phyloP scores from a whole-genome alignment of 768 basidiomycete species.

The Collybia sordida region DNA sequence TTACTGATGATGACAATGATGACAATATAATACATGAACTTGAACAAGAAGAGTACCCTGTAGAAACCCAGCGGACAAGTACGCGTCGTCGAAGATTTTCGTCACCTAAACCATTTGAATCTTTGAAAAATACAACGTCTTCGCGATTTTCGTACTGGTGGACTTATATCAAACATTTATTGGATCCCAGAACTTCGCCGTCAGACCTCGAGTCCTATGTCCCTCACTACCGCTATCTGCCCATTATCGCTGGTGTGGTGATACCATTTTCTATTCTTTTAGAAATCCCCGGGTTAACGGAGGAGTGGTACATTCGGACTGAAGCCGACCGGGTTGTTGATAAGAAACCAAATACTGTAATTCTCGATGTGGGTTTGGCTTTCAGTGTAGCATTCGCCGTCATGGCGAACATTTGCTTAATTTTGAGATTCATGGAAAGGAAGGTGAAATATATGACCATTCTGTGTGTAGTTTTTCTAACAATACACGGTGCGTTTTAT shows the following conservation, averaged over 20 bases:
- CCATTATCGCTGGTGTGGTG: conserved; percentile 65
- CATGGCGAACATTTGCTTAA: conserved; percentile 65
- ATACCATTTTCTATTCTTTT: conserved; percentile 81
- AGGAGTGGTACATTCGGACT: conserved; percentile 70
- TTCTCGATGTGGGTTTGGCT: conserved; percentile 61
- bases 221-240: conserved; percentile 62
- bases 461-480: conserved; percentile 59
- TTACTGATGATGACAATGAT: conserved; percentile 3
- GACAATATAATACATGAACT: conserved; percentile 4
- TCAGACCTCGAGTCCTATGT: conserved; percentile 31
- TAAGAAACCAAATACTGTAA: conserved; percentile 47
- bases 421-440: conserved; percentile 73
- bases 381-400: conserved; percentile 70
- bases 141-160: conserved; percentile 10
- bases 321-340: conserved; percentile 44
- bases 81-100: background rate
- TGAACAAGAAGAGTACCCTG: conserved; percentile 6
- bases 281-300: conserved; percentile 78
- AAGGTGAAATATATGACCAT: conserved; percentile 63
- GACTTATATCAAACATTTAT: conserved; percentile 11
- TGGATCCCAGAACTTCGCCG: conserved; percentile 21
- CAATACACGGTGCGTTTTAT: conserved; percentile 60
- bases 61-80: background rate
- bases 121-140: background rate
- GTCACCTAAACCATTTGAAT: background rate